These are phyloP conservation scores for Eucalyptus polybractea DNA, from an alignment of 345 rosid species.

Conservation along the genomic window DNA sequence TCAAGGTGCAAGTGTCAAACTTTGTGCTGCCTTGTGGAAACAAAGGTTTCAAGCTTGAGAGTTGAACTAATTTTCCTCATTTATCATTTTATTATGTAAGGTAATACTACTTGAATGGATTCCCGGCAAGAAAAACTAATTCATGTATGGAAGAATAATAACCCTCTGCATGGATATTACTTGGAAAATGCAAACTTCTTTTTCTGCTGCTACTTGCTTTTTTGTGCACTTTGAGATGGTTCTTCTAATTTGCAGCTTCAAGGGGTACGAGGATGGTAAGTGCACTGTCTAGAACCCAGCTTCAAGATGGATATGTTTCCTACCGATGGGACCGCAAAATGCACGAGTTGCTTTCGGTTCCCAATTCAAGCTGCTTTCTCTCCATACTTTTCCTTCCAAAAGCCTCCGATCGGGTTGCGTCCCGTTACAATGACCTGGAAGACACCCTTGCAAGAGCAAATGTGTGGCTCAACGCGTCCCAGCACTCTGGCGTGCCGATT, in stretches of 20 bases:
- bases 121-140: background rate
- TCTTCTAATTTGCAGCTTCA: constrained; percentile 34
- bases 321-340: constrained; percentile 76
- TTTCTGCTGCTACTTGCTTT: background rate
- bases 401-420: constrained; percentile 58
- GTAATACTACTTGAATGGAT: background rate
- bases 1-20: background rate
- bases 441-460: constrained; percentile 96
- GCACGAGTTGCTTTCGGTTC: constrained; percentile 54
- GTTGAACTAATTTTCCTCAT: background rate
- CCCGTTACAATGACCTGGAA: constrained; percentile 83
- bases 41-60: background rate
- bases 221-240: background rate
- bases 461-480: constrained; percentile 80
- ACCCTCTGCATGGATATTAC: background rate
- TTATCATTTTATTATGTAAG: background rate
- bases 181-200: background rate
- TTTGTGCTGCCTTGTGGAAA: background rate
- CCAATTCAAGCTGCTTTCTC: constrained; percentile 77
- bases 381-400: constrained; percentile 87
- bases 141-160: background rate
- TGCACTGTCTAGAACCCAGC: constrained; percentile 58
- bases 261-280: constrained; percentile 68
- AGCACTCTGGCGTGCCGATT: constrained; percentile 69
- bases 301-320: constrained; percentile 87